Evolutionary conservation across 306 rosid genomes (phyloP), one percentile per base, ranked within the genome.

Genomic region (Fragaria nilgerrensis): DNA sequence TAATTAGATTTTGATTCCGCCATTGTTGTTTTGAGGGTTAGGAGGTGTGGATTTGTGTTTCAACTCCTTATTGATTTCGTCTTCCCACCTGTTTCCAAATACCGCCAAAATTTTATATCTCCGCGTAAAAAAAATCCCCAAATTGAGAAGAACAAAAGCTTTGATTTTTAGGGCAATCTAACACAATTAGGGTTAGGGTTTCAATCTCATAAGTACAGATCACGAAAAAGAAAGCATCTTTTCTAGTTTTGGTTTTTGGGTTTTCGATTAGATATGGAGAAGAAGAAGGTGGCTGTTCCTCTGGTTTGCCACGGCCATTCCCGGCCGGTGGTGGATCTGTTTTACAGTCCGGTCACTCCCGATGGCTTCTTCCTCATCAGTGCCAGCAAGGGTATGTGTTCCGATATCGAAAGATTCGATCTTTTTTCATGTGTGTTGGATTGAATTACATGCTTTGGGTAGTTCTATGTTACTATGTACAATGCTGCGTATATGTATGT

Each of bases 281-380:
- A 91, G 96, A 93, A 93, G 84, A 91, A 70, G 83, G 85, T 89
- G 80, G 84, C 87, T n/a, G 80, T 89, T 66, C 98, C 98, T 15
- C 92, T 93, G 22, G 96, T 91, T 25, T 93, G 98, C 81, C 98
- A 89, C 72, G 98, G 98, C 8, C 97, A 93, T 83, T 93, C 98
- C 72, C 92, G 98, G 52, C 98, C 98, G 3, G 98, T 93, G 49
- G 98, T 93, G 47, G 98, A 93, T 90, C 91, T 93, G 75, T 93
- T 82, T 79, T 93, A 93, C 85, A 93, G 98, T 81, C 97, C 97
- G 19, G 81, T 91, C 73, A 93, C 98, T 32, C 92, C 93, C 1
- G 98, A 93, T 87, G 98, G 98, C 0, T 93, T 89, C 85, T 93
- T 93, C 79, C 93, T 93, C 84, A 92, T 95, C 83, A 95, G 99